A percentile compares a stretch with the other conserved stretches of the same genome.
These are phyloP conservation scores for Solanum medicagineum DNA, from an alignment of 257 asterid species.

Conservation along the genomic window DNA sequence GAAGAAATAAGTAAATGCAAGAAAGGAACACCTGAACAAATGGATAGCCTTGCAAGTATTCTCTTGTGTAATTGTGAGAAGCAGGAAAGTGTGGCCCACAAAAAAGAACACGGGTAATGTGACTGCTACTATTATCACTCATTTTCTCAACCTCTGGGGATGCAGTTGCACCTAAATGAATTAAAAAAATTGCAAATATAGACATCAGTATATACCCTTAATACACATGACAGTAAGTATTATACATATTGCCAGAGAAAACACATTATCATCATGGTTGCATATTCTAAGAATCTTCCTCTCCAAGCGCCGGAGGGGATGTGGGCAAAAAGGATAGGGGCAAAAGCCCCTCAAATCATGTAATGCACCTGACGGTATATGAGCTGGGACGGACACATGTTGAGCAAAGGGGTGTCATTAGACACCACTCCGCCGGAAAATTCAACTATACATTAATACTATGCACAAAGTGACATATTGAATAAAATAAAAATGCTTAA, in stretches of 20 bases:
- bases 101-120: slow-evolving; percentile 55
- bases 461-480: not conserved
- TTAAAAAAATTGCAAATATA: not conserved
- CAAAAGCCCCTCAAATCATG: not conserved
- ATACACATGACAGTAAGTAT: not conserved
- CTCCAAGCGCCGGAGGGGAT: not conserved
- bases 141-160: slow-evolving; percentile 19
- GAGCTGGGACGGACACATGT: not conserved
- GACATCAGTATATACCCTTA: not conserved
- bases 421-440: not conserved
- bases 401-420: not conserved
- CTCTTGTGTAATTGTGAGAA: slow-evolving; percentile 65
- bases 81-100: slow-evolving; percentile 75
- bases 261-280: not conserved
- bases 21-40: slow-evolving; percentile 38
- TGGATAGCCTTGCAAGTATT: slow-evolving; percentile 53
- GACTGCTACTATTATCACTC: slow-evolving; percentile 8
- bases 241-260: not conserved
- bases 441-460: not conserved
- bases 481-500: not conserved
- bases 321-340: not conserved
- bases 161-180: slow-evolving; percentile 17
- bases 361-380: not conserved
- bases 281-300: not conserved
- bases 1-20: not conserved